Percentiles rank a stretch among this genome's conserved stretches.
Conservation (phyloP, 176 grass and related monocot species). For the Aegilops umbellulata region DNA sequence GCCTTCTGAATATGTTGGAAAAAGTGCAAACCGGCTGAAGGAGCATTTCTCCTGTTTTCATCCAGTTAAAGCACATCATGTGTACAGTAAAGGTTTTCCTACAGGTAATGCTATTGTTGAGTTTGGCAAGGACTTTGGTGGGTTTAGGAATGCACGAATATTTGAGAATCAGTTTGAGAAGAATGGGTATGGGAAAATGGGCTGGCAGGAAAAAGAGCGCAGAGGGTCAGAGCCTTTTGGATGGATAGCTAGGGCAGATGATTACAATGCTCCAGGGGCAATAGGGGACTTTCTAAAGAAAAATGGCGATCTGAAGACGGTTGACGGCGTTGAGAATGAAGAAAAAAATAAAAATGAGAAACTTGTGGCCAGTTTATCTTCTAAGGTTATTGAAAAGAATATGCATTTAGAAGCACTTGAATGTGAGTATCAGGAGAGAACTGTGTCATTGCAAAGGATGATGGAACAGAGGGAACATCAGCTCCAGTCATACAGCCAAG, state of each 20-base stretch:
- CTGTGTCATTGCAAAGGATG: conserved; percentile 30
- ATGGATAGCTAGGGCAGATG: conserved; percentile 54
- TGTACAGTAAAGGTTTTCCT: conserved; percentile 43
- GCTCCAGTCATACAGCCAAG: conserved; percentile 44
- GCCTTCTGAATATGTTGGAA: conserved; percentile 46
- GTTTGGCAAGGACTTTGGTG: conserved; percentile 53
- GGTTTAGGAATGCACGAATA: conserved; percentile 47
- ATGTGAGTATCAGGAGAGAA: conserved; percentile 33
- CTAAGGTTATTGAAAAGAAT: conserved; percentile 41
- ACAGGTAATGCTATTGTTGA: conserved; percentile 58
- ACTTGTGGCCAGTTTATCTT: conserved; percentile 45
- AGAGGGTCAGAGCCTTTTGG: conserved; percentile 35
- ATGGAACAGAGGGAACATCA: conserved; percentile 44
- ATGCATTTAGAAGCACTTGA: conserved; percentile 37
- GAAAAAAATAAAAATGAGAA: conserved; percentile 37
- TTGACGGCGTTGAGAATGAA: conserved; percentile 34
- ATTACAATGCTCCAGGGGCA: conserved; percentile 43
- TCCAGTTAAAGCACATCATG: conserved; percentile 48
- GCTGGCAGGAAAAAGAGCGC: conserved; percentile 31
- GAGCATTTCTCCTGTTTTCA: conserved; percentile 44
- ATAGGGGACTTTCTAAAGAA: conserved; percentile 56
- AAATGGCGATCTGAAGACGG: conserved; percentile 52
- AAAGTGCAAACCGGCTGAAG: conserved; percentile 65
- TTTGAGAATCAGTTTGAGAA: conserved; percentile 54
- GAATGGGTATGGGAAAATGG: conserved; percentile 34